Base-by-base conservation (phyloP, 345 rosid species). In the Populus nigra region DNA sequence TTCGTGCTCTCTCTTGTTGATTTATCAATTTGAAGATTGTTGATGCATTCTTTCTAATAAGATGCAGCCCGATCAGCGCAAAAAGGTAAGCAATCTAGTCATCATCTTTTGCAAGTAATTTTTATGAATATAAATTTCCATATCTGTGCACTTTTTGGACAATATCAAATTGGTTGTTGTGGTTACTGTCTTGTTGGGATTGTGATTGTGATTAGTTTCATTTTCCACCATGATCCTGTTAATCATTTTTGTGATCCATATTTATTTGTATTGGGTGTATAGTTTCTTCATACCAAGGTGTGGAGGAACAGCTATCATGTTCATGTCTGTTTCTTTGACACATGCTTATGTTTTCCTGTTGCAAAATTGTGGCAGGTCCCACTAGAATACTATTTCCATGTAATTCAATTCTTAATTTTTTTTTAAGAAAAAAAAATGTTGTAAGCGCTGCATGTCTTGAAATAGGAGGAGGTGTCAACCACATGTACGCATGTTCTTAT, bases 21-120 rank as follows among this genome's bases (percentile, higher is more conserved):
- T 83, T 79, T 70, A 49, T 31, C 49, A 15, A 9, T 76, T 67
- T 20, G 78, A 68, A 72, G 81, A 65, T 61, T 77, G 85, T 87
- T 89, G 77, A 88, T 85, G 87, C 89, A 22, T 80, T 85, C 83
- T 82, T 79, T 85, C 79, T 81, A 59, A 59, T 59, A 89, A 90
- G 90, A 94, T 94, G 98, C 97, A 93, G 87, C 84, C 90, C 85
- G 97, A 92, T 88, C 97, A 91, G 71, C 82, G 98, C 74, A 93
- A 88, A 85, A 94, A 93, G 98, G 98, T 91, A 72, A 12, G 7
- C 65, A 35, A 18, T 75, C 47, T n/a, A 12, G n/a, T 27, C 5
- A 35, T 7, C 6, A 27, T 45, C 47, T 7, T 16, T 65, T 3
- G 12, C 12, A 17, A 5, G 1, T 59, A 18, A 41, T 27, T 29